Evolutionary conservation across 495 filamentous ascomycete species (phyloP).

Genomic region (Aspergillus mulundensis): DNA sequence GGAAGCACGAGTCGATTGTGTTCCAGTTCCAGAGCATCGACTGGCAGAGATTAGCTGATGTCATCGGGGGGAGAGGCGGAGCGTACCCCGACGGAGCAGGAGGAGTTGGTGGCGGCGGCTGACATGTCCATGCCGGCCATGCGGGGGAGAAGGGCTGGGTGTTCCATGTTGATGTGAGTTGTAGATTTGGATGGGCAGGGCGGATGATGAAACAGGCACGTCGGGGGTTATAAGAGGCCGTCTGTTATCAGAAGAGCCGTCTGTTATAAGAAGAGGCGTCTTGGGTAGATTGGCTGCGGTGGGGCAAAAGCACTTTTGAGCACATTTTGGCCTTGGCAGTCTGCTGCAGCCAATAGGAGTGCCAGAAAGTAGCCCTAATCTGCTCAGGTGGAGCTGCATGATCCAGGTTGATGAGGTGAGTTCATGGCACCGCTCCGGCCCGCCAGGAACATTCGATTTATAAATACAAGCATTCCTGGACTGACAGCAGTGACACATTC

Average conservation of each 20-base stretch:
- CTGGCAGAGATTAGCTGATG: background rate
- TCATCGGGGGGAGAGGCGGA: background rate
- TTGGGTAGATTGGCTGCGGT: background rate
- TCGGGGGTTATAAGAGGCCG: too few species aligned
- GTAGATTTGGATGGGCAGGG: too few species aligned
- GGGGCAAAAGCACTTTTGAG: slow-evolving; percentile 13
- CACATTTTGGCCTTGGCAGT: slow-evolving; percentile 17
- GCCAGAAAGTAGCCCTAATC: background rate
- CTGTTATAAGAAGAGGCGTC: too few species aligned
- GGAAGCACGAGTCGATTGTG: slow-evolving; percentile 61
- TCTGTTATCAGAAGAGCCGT: too few species aligned
- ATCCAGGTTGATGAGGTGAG: background rate
- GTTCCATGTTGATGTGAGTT: background rate
- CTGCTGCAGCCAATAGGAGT: background rate
- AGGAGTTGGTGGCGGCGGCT: background rate
- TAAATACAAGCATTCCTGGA: too few species aligned
- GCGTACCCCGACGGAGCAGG: slow-evolving; percentile 24
- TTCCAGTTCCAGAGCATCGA: slow-evolving; percentile 71
- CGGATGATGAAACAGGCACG: too few species aligned
- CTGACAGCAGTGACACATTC: too few species aligned
- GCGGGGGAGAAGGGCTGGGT: slow-evolving; percentile 1
- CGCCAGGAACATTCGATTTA: too few species aligned
- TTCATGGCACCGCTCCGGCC: too few species aligned
- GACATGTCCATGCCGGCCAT: slow-evolving; percentile 19
- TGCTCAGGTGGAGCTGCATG: background rate